Evolutionary conservation across 495 filamentous ascomycete genomes (phyloP), one percentile per base, ranked within the genome.

Genomic region (Tirmania nivea): DNA sequence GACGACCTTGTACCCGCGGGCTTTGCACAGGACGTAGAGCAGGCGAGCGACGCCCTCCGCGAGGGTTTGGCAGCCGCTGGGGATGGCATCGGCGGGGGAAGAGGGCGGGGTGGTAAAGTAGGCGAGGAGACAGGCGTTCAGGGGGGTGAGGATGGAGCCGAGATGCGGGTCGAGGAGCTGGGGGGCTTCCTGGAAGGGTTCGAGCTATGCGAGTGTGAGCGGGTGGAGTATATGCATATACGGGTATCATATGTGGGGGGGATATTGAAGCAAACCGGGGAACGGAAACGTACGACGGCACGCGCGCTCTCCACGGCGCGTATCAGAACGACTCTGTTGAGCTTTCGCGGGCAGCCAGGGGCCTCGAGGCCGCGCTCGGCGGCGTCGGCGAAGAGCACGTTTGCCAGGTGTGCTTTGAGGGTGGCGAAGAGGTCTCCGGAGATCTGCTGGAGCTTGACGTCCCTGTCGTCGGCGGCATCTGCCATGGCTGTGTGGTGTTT

Each of bases 151-250:
- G 63, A 92, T 76, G 54, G 69, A 70, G 54, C 79, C 75, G 48
- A 99, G 74, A 64, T 90, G 72, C 1, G 86, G 80, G 66, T 99
- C 90, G n/a, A 99, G 76, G 5, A 99, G 76, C 64, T 99, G 90
- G 17, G 90, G 89, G 60, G 85, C 81, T 69, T 95, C 90, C 72
- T 94, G 90, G 63, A 96, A 96, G 36, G 81, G 84, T 56, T 94
- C 86, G 35, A 97, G 73, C 72, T 93, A 66, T 67, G 67, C 34
- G 5, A 53, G 10, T 10, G 20, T 19, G 42, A 37, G 52, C 66
- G 36, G 69, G 60, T 50, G 49, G 54, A 49, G 35, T 51, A 51
- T 19, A 53, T 21, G 37, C 20, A 16, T n/a, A n/a, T n/a, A n/a
- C n/a, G n/a, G n/a, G n/a, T n/a, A n/a, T n/a, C n/a, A n/a, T n/a